A percentile compares a stretch with the other conserved stretches of the same genome.
Evolutionary conservation across 805 yeast species (phyloP).

Genomic region (Myxozyma lipomycoides): DNA sequence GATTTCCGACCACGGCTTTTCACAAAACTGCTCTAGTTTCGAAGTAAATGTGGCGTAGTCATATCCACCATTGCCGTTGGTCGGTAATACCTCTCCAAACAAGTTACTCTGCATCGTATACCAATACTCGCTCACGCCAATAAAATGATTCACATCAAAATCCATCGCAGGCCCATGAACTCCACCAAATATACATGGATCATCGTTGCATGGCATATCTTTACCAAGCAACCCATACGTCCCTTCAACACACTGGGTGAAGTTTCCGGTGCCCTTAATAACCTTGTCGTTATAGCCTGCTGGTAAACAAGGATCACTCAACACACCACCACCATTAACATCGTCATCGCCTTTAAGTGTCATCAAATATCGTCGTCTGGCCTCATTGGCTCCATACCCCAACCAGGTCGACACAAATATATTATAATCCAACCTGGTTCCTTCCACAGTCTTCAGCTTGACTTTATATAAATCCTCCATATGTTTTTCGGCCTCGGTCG

Average conservation of each 20-base stretch:
- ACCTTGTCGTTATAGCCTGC: constrained; percentile 42
- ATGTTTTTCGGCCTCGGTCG: constrained; percentile 59
- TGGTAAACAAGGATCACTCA: constrained; percentile 44
- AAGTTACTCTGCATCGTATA: constrained; percentile 49
- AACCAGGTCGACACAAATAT: constrained; percentile 95
- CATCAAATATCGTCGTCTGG: constrained; percentile 63
- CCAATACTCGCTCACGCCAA: constrained; percentile 97
- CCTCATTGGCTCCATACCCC: constrained; percentile 96
- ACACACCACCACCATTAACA: constrained; percentile 21
- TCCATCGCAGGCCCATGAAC: constrained; percentile 89
- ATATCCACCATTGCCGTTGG: constrained; percentile 55
- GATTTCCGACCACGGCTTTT: constrained; percentile 60
- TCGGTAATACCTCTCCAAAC: constrained; percentile 17
- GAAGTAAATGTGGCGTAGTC: constrained; percentile 66
- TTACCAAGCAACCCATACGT: constrained; percentile 75
- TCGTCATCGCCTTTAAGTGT: constrained; percentile 5
- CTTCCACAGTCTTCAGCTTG: constrained; percentile 62
- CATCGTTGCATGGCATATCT: constrained; percentile 75
- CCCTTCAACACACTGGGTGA: constrained; percentile 63
- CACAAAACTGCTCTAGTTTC: constrained; percentile 69
- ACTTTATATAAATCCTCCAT: constrained; percentile 68
- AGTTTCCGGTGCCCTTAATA: constrained; percentile 73
- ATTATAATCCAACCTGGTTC: constrained; percentile 69
- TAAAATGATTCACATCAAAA: constrained; percentile 72
- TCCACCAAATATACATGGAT: constrained; percentile 91